Conservation (phyloP, 176 grass and related monocot genomes). For the Bromus sterilis region DNA sequence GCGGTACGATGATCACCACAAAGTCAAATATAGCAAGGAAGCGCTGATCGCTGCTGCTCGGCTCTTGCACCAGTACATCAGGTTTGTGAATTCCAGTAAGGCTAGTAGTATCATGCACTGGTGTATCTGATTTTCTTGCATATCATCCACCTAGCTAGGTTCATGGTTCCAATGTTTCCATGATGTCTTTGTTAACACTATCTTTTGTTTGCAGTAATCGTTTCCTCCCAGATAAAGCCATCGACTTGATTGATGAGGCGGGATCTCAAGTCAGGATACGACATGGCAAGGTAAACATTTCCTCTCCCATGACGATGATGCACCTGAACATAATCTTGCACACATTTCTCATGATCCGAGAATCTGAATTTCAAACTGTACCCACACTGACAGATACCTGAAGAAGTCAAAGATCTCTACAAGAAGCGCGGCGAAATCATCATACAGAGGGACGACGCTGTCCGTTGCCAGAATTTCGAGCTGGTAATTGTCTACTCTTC, state of each 20-base stretch:
- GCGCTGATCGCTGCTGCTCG: conserved; percentile 54
- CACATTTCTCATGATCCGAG: neutral
- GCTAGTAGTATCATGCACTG: neutral
- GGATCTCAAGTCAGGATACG: conserved; percentile 67
- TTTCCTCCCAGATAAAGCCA: conserved; percentile 86
- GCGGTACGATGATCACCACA: conserved; percentile 87
- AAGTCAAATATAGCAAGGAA: conserved; percentile 65
- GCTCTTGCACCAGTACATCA: conserved; percentile 82
- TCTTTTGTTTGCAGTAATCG: conserved; percentile 52
- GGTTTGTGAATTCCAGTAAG: conserved; percentile 16
- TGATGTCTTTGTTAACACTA: neutral
- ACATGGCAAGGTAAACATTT: conserved; percentile 52
- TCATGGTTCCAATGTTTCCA: neutral
- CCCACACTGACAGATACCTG: conserved; percentile 35
- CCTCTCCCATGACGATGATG: neutral
- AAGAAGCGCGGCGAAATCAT: conserved; percentile 66
- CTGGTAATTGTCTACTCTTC: conserved; percentile 34
- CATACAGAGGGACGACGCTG: conserved; percentile 66
- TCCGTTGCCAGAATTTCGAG: conserved; percentile 66
- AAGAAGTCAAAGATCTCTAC: conserved; percentile 56
- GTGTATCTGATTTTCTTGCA: neutral
- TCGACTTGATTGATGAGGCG: conserved; percentile 89
- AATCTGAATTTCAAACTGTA: neutral
- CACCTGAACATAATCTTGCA: neutral
- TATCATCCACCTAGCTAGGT: neutral